Conservation (phyloP, 192 early-diverging fungal genomes). For the Coemansia sp. region DNA sequence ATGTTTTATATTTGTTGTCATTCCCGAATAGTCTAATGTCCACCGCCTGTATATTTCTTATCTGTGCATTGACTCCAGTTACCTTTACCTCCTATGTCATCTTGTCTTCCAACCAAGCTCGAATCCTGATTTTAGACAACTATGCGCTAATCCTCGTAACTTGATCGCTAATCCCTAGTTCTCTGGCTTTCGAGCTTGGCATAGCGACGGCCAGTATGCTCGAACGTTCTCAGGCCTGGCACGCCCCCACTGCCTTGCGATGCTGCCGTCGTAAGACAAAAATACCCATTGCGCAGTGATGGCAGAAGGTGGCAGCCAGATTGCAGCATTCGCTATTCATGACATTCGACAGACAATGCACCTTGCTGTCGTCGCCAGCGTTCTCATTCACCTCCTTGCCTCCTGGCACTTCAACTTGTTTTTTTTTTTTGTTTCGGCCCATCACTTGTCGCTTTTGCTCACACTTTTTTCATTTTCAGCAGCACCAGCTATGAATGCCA, state of each 20-base stretch:
- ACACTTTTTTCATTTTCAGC: neutral
- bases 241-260: neutral
- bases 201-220: neutral
- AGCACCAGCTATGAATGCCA: neutral
- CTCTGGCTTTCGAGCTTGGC: neutral
- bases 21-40: neutral
- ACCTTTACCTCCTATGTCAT: neutral
- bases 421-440: neutral
- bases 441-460: neutral
- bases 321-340: neutral
- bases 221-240: neutral
- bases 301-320: neutral
- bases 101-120: neutral
- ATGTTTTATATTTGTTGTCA: conserved; percentile 1
- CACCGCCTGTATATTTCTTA: neutral
- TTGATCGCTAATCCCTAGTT: neutral
- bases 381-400: neutral
- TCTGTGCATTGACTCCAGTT: neutral
- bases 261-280: neutral
- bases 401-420: neutral
- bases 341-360: neutral
- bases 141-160: neutral
- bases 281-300: neutral
- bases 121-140: neutral
- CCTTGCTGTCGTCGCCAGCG: neutral